phyloP scores from a whole-genome alignment of 1,284 basidiomycete species.

The Cryptococcus deneoformans region DNA sequence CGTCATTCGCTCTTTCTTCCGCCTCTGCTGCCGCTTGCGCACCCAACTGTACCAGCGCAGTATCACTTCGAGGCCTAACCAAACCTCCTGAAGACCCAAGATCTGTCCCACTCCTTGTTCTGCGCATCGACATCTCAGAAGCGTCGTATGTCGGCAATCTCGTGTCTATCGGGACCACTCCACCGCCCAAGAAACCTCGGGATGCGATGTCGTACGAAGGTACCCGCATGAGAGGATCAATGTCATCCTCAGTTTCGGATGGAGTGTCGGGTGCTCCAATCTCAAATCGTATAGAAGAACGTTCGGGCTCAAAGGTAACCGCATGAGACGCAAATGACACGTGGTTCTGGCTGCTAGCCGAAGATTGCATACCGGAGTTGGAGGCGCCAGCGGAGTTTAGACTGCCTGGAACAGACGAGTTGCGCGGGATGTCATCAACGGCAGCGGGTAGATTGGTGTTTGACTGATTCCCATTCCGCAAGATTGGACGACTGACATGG shows the following conservation, averaged over 20 bases:
- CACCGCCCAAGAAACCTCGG: conserved; percentile 76
- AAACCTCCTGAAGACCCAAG: conserved; percentile 8
- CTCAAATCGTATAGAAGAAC: conserved; percentile 3
- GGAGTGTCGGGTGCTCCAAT: conserved; percentile 12
- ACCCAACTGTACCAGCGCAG: conserved; percentile 29
- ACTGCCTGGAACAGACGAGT: conserved; percentile 15
- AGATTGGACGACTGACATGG: conserved; percentile 13
- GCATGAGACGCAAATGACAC: conserved; percentile 19
- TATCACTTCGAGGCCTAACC: conserved; percentile 29
- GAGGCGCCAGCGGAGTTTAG: conserved; percentile 1
- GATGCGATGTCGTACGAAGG: conserved; percentile 75
- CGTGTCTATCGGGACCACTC: conserved; percentile 75
- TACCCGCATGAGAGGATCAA: conserved; percentile 56
- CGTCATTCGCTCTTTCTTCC: conserved; percentile 21
- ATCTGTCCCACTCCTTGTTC: conserved; percentile 28
- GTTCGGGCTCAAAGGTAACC: conserved; percentile 6
- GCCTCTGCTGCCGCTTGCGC: conserved; percentile 23
- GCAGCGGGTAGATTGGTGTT: neutral
- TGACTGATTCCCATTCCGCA: conserved; percentile 5
- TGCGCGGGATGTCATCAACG: conserved; percentile 7
- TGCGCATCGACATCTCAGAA: conserved; percentile 38
- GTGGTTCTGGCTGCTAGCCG: conserved; percentile 5
- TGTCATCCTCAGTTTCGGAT: conserved; percentile 11
- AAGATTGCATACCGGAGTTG: neutral
- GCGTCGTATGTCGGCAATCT: conserved; percentile 81